Base-by-base conservation (phyloP, 169 alveolate genomes). In the Theileria orientalis region DNA sequence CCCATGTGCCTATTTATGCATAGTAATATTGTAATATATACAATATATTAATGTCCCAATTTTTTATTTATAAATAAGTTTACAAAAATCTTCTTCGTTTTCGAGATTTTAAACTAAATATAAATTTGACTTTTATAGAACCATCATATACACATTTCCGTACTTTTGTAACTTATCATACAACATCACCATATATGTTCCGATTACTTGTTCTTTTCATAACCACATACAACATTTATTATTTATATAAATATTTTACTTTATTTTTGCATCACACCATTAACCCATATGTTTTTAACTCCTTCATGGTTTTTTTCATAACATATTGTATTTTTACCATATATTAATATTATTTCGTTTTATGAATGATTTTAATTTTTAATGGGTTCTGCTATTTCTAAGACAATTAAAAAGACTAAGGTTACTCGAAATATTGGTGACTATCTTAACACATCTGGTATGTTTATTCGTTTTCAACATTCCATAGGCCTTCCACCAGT, bases 351-450 rank as follows among this genome's bases (percentile, higher is more conserved):
- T 49, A 5, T 41, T 11, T 41, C 49, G 8, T 8, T 41, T 41
- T 41, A 11, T 11, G 14, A 41, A 3, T n/a, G 2, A 54, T 23
- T 54, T 54, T 54, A 54, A n/a, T 6, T 23, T 47, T 57, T 21
- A 46, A 67, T 67, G 75, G 75, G 75, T 47, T 32, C 69, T 8
- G 1, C 62, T 2, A 11, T 49, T 19, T 49, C 75, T 21, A 67
- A 67, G 8, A 16, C 8, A 19, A 49, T 33, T 1, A 23, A 59
- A 19, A 30, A 41, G 27, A 11, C 41, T 29, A 64, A 61, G 29
- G 76, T 79, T 14, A 69, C 69, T 19, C 66, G 87, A 47, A 60
- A 59, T 25, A 19, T 27, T 5, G 87, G 87, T 16, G 87, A 79
- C 42, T 49, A 54, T 16, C 71, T 79, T 21, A 79, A 79, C 64